Evolutionary conservation across 345 rosid species (phyloP), one percentile per base, ranked within the genome.

Genomic region (Microthlaspi erraticum): DNA sequence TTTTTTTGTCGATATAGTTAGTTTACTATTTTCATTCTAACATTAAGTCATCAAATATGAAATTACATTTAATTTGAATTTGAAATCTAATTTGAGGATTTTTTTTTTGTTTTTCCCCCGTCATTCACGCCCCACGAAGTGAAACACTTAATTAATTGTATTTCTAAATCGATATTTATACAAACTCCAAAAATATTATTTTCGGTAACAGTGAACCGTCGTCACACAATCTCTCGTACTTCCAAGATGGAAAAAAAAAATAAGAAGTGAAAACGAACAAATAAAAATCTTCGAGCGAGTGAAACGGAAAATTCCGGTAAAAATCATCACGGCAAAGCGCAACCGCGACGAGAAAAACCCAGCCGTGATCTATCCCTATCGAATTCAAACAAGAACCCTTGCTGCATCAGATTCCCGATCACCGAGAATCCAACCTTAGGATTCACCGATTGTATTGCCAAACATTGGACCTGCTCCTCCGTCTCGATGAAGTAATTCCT

Each of bases 321-420:
- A 2, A 48, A 37, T 36, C 46, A 16, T 71, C 73, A 83, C n/a
- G 82, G 74, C n/a, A 60, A 7, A 17, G 80, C 83, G 55, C 98
- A 92, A 9, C 91, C 93, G 10, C 79, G 87, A 16, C 86, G 96
- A 64, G 96, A 80, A 70, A 89, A 90, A 32, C 96, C 96, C 52
- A 92, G 80, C 84, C 83, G 76, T 60, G 95, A 90, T 70, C 68
- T 71, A 75, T 82, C 90, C 55, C 81, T 78, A 61, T 92, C 95
- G 59, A 90, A 92, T 79, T 90, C 94, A 50, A 88, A 79, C 80
- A 92, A 71, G 68, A 74, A 92, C 16, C 98, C 98, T 81, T 92
- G 98, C 53, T 92, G 98, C 98, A 90, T 88, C 62, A 92, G 81
- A 72, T 92, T 92, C 78, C 98, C 98, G 2, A 92, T 79, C 78